phyloP scores from a whole-genome alignment of 2,329 filamentous ascomycete species.

The Pseudogymnoascus sp. region DNA sequence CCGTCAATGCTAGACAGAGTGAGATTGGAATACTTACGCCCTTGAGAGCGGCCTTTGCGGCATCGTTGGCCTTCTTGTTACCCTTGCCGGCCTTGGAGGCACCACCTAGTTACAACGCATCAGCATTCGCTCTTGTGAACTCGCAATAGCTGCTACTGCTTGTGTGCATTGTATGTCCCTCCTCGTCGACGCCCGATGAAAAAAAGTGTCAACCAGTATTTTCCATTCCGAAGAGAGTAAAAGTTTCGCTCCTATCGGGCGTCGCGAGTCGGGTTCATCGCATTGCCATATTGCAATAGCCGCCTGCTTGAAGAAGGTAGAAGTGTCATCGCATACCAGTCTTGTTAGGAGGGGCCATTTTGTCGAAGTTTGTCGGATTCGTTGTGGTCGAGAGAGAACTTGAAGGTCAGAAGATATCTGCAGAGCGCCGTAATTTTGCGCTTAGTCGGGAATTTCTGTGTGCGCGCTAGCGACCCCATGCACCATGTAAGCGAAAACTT shows the following conservation, averaged over 20 bases:
- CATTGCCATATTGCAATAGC: slow-evolving; percentile 15
- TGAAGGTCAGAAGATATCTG: slow-evolving; percentile 7
- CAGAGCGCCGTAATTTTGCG: not conserved
- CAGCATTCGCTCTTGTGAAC: slow-evolving; percentile 68
- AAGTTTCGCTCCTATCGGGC: slow-evolving; percentile 7
- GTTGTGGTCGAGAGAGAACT: slow-evolving; percentile 9
- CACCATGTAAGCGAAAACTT: not conserved
- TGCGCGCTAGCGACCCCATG: slow-evolving; percentile 4
- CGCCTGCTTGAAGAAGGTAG: not conserved
- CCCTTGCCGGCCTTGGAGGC: slow-evolving; percentile 50
- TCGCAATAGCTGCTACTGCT: slow-evolving; percentile 72
- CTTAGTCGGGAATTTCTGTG: slow-evolving; percentile 6
- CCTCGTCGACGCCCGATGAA: slow-evolving; percentile 11
- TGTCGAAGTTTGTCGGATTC: slow-evolving; percentile 12
- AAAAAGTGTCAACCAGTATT: not conserved
- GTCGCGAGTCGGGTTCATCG: slow-evolving; percentile 14
- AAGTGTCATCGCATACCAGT: slow-evolving; percentile 27
- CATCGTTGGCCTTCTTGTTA: slow-evolving; percentile 82
- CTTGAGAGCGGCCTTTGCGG: slow-evolving; percentile 92
- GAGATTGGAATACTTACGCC: slow-evolving; percentile 62
- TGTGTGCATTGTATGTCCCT: slow-evolving; percentile 25
- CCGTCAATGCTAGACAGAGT: slow-evolving; percentile 36
- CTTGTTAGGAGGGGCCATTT: slow-evolving; percentile 19
- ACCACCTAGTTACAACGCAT: slow-evolving; percentile 53
- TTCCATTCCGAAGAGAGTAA: slow-evolving; percentile 14